Percentiles rank a stretch among this genome's conserved stretches.
Conservation (phyloP, 352 stramenopile genomes). For the Thraustochytrium sp. region DNA sequence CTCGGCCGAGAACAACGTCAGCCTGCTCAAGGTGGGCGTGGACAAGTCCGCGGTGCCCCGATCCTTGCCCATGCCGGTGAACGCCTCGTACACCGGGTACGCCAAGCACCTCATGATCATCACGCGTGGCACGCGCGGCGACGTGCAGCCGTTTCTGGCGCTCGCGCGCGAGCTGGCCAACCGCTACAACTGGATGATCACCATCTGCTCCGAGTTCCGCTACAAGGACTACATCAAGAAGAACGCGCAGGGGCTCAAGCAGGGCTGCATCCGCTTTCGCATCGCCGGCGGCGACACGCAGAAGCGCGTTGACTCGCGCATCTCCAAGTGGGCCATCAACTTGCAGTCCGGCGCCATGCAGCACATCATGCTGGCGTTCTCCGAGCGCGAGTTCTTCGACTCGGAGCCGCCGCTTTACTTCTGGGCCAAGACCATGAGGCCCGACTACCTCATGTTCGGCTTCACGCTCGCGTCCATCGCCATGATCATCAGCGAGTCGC, state of each 20-base stretch:
- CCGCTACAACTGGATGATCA: conserved; percentile 41
- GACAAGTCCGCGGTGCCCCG: not conserved
- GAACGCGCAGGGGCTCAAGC: not conserved
- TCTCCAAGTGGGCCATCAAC: conserved; percentile 38
- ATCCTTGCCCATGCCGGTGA: not conserved
- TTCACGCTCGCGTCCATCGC: conserved; percentile 38
- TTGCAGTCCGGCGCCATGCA: not conserved
- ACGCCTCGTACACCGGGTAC: not conserved
- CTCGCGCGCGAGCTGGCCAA: conserved; percentile 35
- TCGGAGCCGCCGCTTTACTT: conserved; percentile 37
- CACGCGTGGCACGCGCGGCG: conserved; percentile 42
- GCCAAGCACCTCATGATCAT: conserved; percentile 44
- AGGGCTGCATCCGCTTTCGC: conserved; percentile 22
- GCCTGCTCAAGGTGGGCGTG: conserved; percentile 11
- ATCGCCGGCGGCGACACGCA: conserved; percentile 39
- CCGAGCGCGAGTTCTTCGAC: conserved; percentile 41
- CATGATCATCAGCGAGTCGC: conserved; percentile 42
- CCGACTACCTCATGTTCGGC: conserved; percentile 43
- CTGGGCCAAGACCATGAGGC: conserved; percentile 31
- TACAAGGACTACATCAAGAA: conserved; percentile 45
- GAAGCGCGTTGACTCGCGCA: conserved; percentile 4
- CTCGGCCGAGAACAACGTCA: not conserved
- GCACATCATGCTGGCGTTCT: conserved; percentile 40
- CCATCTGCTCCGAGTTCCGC: conserved; percentile 37
- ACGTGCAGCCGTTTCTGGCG: conserved; percentile 43